phyloP scores from a whole-genome alignment of 306 rosid genomes.

The Psophocarpus tetragonolobus region DNA sequence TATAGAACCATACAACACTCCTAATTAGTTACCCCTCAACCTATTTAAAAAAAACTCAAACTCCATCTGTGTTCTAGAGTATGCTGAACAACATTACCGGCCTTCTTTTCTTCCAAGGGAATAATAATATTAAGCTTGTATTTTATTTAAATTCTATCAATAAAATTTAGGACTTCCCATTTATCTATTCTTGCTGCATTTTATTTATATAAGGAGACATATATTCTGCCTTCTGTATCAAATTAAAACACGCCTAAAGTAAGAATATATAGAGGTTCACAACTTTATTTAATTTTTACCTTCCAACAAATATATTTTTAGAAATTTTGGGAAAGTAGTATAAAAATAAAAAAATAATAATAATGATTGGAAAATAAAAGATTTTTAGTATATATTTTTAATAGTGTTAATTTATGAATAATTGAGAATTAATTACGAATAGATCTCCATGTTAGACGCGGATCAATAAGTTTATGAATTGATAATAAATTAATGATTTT shows the following conservation, averaged over 20 bases:
- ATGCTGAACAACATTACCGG: constrained; percentile 7
- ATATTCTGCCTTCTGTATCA: background rate
- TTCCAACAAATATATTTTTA: background rate
- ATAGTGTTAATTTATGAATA: background rate
- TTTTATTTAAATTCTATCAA: constrained; percentile 5
- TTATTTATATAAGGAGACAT: background rate
- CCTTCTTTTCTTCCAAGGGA: constrained; percentile 1
- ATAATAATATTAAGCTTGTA: background rate
- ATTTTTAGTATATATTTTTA: background rate
- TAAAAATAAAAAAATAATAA: no score
- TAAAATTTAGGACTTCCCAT: background rate
- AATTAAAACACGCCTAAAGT: background rate
- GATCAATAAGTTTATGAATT: no score
- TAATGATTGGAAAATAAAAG: background rate
- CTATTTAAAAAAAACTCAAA: background rate
- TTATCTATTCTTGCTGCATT: background rate
- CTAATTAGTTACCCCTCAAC: background rate
- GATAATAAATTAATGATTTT: no score
- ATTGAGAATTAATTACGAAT: background rate
- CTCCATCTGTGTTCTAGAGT: background rate
- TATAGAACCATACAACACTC: constrained; percentile 27
- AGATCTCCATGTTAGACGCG: no score
- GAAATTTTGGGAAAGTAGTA: no score
- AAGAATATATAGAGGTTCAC: background rate
- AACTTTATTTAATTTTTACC: background rate